Base-by-base conservation (phyloP, 164 flowering plant species). In the Sextonia rubra region DNA sequence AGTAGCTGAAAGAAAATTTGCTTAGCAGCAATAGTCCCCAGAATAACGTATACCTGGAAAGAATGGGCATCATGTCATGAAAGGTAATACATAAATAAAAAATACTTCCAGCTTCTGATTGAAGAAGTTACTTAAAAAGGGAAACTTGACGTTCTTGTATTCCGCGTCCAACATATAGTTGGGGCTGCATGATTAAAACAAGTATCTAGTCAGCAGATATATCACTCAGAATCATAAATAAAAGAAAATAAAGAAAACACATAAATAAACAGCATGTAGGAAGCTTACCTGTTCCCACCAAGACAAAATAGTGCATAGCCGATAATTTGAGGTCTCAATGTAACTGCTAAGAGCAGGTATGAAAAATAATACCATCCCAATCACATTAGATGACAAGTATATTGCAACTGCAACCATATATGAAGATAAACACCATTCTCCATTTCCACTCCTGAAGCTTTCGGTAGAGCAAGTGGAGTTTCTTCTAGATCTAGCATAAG, bases 261-360 rank as follows among this genome's bases (percentile, higher is more conserved):
- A 27, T 23, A 23, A 14, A 60, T 58, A 27, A 37, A 37, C 44
- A 37, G 5, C 11, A 37, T 37, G 44, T 37, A 52, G 22, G 24
- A 78, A 52, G 74, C 75, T 60, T 87, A 95, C 99, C 92, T 91
- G 90, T 64, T 83, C 86, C 98, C 98, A 92, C 95, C 92, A 89
- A 47, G 92, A 84, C 44, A 95, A 77, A 68, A 85, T 26, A 48
- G 74, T 69, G 74, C 80, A 88, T 30, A 89, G 64, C 71, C 84
- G 75, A 61, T 61, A 71, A 75, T 89, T 87, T 73, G 99, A 93
- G 62, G 84, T 86, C 85, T 95, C 99, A 73, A 95, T 88, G 77
- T 85, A 90, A 76, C 82, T 90, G 74, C 86, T 79, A 66, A 95
- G 70, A n/a, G 82, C 86, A 68, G 99, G 99, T 82, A 93, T 91